phyloP scores from a whole-genome alignment of 768 basidiomycete species.

The Amanita polypyramis region DNA sequence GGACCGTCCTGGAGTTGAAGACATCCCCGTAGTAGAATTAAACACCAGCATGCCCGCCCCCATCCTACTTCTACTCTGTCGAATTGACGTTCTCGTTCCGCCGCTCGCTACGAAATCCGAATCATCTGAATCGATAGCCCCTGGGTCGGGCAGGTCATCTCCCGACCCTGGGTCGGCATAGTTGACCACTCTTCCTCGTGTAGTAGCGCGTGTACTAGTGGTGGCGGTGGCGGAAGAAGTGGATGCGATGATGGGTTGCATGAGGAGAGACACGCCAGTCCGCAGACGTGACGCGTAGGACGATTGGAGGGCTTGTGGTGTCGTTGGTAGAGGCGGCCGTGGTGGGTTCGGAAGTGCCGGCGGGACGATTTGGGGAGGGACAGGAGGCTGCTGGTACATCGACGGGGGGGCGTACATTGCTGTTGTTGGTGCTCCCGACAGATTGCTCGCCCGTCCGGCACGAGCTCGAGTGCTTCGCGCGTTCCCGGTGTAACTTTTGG shows the following conservation, averaged over 20 bases:
- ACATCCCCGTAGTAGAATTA: conserved; percentile 37
- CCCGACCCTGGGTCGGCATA: conserved; percentile 82
- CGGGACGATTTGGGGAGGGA: conserved; percentile 21
- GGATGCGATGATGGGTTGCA: conserved; percentile 70
- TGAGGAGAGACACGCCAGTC: conserved; percentile 80
- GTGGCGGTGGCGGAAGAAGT: conserved; percentile 21
- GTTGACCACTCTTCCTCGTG: conserved; percentile 64
- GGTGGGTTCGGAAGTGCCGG: conserved; percentile 35
- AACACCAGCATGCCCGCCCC: conserved; percentile 44
- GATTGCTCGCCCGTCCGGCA: conserved; percentile 31
- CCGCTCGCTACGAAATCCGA: conserved; percentile 68
- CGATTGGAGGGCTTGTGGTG: conserved; percentile 62
- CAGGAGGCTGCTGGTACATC: conserved; percentile 25
- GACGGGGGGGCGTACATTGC: conserved; percentile 20
- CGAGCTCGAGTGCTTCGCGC: conserved; percentile 32
- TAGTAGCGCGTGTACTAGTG: conserved; percentile 28
- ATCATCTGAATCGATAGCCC: conserved; percentile 75
- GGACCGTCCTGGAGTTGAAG: conserved; percentile 27
- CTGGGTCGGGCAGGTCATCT: conserved; percentile 74
- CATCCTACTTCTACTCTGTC: conserved; percentile 32
- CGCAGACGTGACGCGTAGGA: conserved; percentile 86
- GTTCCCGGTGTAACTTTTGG: conserved; percentile 25
- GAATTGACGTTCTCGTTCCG: conserved; percentile 47
- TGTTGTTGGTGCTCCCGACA: conserved; percentile 23
- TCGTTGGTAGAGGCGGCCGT: conserved; percentile 46